These are phyloP conservation scores for Solanum hybrid DNA, from an alignment of 305 asterid genomes.

Conservation along the genomic window DNA sequence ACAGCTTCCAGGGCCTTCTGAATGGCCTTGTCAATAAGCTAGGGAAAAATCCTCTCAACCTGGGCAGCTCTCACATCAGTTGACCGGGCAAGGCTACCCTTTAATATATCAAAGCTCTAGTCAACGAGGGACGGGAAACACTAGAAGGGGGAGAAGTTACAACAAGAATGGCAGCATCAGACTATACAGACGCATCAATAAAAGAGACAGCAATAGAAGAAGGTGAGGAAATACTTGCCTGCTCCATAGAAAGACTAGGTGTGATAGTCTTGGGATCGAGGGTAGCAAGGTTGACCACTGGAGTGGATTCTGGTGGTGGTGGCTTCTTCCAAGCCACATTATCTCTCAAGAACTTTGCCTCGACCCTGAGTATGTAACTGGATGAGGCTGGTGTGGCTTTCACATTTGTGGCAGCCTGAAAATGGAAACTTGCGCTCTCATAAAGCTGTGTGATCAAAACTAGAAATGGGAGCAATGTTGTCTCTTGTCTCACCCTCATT, in stretches of 20 bases:
- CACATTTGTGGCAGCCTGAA: neutral
- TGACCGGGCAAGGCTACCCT: neutral
- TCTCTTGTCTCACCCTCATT: neutral
- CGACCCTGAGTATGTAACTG: neutral
- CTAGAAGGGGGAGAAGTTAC: neutral
- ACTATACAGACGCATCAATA: neutral
- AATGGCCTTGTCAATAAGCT: neutral
- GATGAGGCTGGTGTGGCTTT: neutral
- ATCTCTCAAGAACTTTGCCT: neutral
- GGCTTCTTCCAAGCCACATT: neutral
- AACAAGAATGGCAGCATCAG: neutral
- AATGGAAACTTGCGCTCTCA: neutral
- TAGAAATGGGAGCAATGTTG: neutral
- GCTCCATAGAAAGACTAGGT: neutral
- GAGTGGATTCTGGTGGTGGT: neutral
- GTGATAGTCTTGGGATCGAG: neutral
- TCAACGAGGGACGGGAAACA: neutral
- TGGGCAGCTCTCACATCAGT: neutral
- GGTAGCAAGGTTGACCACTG: neutral
- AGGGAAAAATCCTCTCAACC: neutral
- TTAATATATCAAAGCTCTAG: neutral
- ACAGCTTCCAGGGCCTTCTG: neutral
- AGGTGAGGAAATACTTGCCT: neutral
- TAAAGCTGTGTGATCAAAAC: too few relatives aligned
- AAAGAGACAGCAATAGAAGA: neutral